A percentile compares a stretch with the other conserved stretches of the same genome.
Conservation (phyloP, 106 monocot species). For the Dendrobium chrysotoxum region DNA sequence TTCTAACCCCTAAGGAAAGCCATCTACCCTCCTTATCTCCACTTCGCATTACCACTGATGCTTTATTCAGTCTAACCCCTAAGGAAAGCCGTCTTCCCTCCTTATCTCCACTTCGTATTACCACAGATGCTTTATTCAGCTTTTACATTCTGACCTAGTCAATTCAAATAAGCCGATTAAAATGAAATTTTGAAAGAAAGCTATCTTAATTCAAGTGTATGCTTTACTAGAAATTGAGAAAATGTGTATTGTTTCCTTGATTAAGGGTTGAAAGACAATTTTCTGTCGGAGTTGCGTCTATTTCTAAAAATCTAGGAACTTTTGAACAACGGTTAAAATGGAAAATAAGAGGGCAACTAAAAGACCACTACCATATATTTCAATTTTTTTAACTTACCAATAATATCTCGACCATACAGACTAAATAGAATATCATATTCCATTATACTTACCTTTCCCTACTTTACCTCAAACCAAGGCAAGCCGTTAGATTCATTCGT, state of each 20-base stretch:
- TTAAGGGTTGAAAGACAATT: not conserved
- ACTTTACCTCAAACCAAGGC: not conserved
- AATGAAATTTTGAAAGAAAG: not conserved
- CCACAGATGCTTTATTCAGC: not conserved
- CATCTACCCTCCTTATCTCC: too few species aligned
- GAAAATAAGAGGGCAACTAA: not conserved
- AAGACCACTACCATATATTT: not conserved
- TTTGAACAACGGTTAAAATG: slow-evolving; percentile 1
- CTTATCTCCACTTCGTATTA: too few species aligned
- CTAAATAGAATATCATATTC: not conserved
- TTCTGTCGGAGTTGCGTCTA: not conserved
- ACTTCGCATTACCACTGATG: too few species aligned
- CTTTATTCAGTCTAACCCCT: too few species aligned
- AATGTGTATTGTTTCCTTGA: not conserved
- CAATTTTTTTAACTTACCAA: not conserved
- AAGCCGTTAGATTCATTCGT: not conserved
- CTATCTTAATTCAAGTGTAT: not conserved
- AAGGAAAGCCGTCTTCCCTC: too few species aligned
- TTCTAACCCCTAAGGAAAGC: too few species aligned
- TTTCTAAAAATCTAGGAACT: not conserved
- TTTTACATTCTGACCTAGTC: not conserved
- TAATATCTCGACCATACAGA: not conserved
- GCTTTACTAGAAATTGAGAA: not conserved
- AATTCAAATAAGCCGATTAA: not conserved
- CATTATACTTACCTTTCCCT: not conserved